Evolutionary conservation across 202 grass and related monocot genomes (phyloP), one percentile per base, ranked within the genome.

Genomic region (Elaeis oleifera): DNA sequence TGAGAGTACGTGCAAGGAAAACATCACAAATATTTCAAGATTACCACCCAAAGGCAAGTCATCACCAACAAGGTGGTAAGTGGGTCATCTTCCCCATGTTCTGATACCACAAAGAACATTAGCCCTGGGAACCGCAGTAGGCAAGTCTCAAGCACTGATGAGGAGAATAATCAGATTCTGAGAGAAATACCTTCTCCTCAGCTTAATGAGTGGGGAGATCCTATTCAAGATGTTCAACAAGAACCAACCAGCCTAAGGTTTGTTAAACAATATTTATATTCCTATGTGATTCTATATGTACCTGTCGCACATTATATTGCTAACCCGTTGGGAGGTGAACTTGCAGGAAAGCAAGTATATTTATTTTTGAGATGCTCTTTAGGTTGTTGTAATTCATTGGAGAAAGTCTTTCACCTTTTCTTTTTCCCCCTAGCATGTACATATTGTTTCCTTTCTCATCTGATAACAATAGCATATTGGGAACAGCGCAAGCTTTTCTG

Each of bases 131-230:
- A 50, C 66, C 86, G 75, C 77, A 82, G 66, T 60, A 85, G 77
- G 74, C 82, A 75, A 66, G 70, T 80, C 2, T 88, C 85, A 67
- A 75, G 31, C 31, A 76, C 64, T 31, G 68, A 66, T 74, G 70
- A 82, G 61, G 78, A 79, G 26, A 83, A 75, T 54, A 83, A 54
- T 66, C 64, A 76, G 21, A 74, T 99, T 72, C 81, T 89, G 65
- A 85, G 76, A 85, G 94, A 99, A 74, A 86, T 94, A 71, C 68
- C 85, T 58, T 89, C 94, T 70, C 79, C 84, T 62, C 84, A 91
- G 70, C 75, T 80, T 24, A 86, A 95, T 61, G 78, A 83, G 27
- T 68, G 78, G 50, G 83, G 70, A 0, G 73, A 64, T 69, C 68
- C 78, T 74, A 20, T 67, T 58, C 75, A 80, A 75, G 56, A 59